Evolutionary conservation across 2,329 filamentous ascomycete species (phyloP), one percentile per base, ranked within the genome.

Genomic region (Aschersonia sp.): DNA sequence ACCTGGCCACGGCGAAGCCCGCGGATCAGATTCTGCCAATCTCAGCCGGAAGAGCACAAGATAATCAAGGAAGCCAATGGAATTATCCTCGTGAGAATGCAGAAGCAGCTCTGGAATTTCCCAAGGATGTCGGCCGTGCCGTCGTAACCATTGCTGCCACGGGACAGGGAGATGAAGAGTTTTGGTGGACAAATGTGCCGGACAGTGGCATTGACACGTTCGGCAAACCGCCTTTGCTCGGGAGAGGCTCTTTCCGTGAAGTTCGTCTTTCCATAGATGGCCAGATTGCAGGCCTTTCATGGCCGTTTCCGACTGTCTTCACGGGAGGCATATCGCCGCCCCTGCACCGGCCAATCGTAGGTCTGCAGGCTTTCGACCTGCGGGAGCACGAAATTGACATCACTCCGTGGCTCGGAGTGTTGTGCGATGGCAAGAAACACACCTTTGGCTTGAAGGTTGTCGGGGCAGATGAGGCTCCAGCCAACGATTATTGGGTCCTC

Each of bases 281-380:
- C 1, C 65, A 73, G 14, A 63, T 90, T 29, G 84, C 83, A 1
- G 87, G 86, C 2, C 78, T 88, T 2, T 75, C 79, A 32, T 92
- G 84, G 84, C 87, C 87, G 1, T 90, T 85, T 55, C 85, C 86
- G 0, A 73, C 87, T 14, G 81, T 94, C 45, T 90, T 89, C 55
- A 89, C 87, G 0, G 87, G 87, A 3, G 86, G 86, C 1, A 71
- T 94, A 5, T 81, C 83, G 1, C 85, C 85, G 5, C 78, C 79
- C 1, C 72, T 92, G 40, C 87, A 88, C 74, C 72, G 84, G 6
- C 87, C 87, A 0, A 73, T 92, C 47, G 86, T 85, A 3, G 85
- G 85, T 1, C 77, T 84, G 22, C 81, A 92, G 56, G 79, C 84
- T 0, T 92, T 87, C 59, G 85, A 92, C 58, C 68, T 94, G 30